Base-by-base conservation (phyloP, 2,329 filamentous ascomycete species). In the Calycina marina region DNA sequence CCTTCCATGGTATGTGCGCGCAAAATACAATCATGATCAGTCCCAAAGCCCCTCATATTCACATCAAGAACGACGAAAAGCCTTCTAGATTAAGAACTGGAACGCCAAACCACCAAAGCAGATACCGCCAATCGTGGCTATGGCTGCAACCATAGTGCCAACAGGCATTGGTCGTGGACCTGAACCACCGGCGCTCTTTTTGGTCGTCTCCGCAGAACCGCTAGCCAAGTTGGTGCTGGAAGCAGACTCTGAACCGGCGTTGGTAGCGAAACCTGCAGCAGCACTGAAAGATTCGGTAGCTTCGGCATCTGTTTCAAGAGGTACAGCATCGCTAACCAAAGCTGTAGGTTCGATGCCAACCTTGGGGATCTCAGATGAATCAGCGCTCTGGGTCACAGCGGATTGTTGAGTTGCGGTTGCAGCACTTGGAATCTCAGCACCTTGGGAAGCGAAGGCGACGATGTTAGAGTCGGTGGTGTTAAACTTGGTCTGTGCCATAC, bases 401-500 rank as follows among this genome's bases (percentile, higher is more conserved):
- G 35, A 36, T 24, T 43, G 38, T 18, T 42, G 43, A 3, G 39
- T 30, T 12, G 47, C 49, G 6, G 32, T 30, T 0, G 42, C 36
- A 5, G 49, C 46, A 25, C 35, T 43, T 14, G 45, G 49, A 14
- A 50, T 51, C 6, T 41, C 20, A n/a, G 48, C 49, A 12, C 46
- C 49, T 8, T 27, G 27, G 18, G 42, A 47, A 9, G 41, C 35
- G 22, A 54, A 53, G 10, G 44, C 4, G 8, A 55, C 42, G 18
- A 55, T 34, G 14, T 51, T 51, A n/a, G 43, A 45, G 5, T 42
- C 39, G 3, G 52, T 52, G 4, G 54, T 48, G 41, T 63, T 57
- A 41, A 59, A 61, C 17, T 61, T 56, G n/a, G 63, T 62, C 36
- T 65, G 56, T 0, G 62, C 65, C 10, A 70, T 51, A 10, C 55